Evolutionary conservation across 768 basidiomycete genomes (phyloP).

Genomic region (Stropharia rugosoannulata): DNA sequence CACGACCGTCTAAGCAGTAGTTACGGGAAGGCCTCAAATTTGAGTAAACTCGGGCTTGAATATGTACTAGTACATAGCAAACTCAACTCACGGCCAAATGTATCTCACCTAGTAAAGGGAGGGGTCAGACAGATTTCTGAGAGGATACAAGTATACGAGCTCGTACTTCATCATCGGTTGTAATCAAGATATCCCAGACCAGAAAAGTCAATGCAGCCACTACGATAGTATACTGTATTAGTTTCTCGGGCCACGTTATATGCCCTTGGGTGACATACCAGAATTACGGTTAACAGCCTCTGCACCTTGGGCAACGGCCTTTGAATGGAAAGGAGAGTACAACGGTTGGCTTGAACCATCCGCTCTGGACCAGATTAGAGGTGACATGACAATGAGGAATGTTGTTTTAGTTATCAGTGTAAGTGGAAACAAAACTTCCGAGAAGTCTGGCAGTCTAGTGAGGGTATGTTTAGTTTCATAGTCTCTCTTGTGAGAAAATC

Average conservation of each 20-base stretch:
- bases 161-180: constrained; percentile 37
- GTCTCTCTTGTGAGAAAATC: too few species aligned
- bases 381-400: constrained; percentile 15
- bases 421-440: too few species aligned
- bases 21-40: not conserved
- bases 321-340: constrained; percentile 23
- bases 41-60: too few species aligned
- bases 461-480: too few species aligned
- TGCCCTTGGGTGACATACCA: constrained; percentile 15
- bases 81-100: constrained; percentile 38
- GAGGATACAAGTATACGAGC: too few species aligned
- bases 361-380: constrained; percentile 11
- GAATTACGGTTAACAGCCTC: constrained; percentile 32
- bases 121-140: too few species aligned
- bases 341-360: constrained; percentile 7
- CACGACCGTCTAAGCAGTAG: constrained; percentile 18
- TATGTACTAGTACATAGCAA: too few species aligned
- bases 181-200: constrained; percentile 40
- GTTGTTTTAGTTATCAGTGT: too few species aligned
- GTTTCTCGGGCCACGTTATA: not conserved
- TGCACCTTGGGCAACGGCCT: constrained; percentile 24
- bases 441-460: too few species aligned
- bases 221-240: constrained; percentile 11
- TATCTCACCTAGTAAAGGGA: constrained; percentile 27
- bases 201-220: constrained; percentile 37